Evolutionary conservation across 1,284 basidiomycete genomes (phyloP), one percentile per base, ranked within the genome.

Genomic region (Rhodofomes roseus): DNA sequence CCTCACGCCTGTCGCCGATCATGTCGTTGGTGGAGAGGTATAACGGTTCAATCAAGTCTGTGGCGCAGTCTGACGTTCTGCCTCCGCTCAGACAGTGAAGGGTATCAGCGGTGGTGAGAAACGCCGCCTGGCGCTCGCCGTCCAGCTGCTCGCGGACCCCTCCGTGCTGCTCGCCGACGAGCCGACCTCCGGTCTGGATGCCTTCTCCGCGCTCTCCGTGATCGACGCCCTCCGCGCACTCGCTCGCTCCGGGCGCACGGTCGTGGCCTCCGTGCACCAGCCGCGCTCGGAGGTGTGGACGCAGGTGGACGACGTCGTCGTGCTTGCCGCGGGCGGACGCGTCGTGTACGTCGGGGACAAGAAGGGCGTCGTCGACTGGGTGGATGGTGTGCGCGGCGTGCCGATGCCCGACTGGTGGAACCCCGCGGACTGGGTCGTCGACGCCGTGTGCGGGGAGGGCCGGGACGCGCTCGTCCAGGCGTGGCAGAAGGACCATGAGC

Each of bases 401-500:
- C 48, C 29, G 48, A 51, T 51, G 48, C 48, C 48, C 29, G 48
- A 34, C 27, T 51, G 48, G 48, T 51, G 48, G 48, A 51, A 51
- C n/a, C 48, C 48, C 18, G 48, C 48, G 16, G 48, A 51, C 31
- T 51, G 48, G 48, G 29, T 51, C 29, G 48, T 51, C 27, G 48
- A 51, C 8, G 48, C 48, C 11, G 48, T 51, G 48, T 51, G 48
- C n/a, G 48, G 48, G 5, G 31, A 29, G 23, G 48, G 48, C 4
- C 25, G 29, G 1, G 31, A 51, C 27, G 29, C 7, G 48, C 48
- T 51, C 12, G 48, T 51, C 23, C 25, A 29, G 27, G 48, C 48
- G 14, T 51, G 48, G 48, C 14, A 51, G 29, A 51, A 51, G 48
- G 48, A 51, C 31, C 48, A 25, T 12, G 29, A 51, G 29, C 48